These are phyloP conservation scores for Stentor roeselii DNA, from an alignment of 73 alveolate genomes.

Conservation along the genomic window DNA sequence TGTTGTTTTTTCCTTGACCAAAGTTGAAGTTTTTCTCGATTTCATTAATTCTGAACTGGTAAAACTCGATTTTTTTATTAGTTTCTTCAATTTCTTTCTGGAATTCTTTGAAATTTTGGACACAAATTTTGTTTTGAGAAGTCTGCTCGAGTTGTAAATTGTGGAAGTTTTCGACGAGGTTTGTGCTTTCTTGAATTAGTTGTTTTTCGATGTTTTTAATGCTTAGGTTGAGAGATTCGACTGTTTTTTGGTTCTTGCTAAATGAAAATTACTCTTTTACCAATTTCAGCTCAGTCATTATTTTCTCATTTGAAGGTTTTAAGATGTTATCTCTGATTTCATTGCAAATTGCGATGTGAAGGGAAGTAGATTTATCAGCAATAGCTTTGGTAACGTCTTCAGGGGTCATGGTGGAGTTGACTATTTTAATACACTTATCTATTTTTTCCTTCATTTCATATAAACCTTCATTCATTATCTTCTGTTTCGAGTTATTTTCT, in stretches of 20 bases:
- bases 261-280: not conserved
- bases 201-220: not conserved
- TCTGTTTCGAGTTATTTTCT: not conserved
- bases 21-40: not conserved
- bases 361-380: not conserved
- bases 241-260: not conserved
- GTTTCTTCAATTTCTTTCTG: not conserved
- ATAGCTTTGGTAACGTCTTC: not conserved
- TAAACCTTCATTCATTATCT: not conserved
- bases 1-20: too few species aligned
- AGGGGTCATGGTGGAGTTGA: not conserved
- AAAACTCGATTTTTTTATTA: not conserved
- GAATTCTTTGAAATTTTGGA: too few species aligned
- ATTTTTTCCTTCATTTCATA: not conserved
- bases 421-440: not conserved
- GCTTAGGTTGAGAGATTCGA: not conserved
- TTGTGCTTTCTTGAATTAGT: not conserved
- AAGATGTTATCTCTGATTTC: not conserved
- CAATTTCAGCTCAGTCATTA: not conserved
- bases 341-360: not conserved
- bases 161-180: not conserved
- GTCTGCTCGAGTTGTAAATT: not conserved
- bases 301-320: not conserved
- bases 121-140: not conserved
- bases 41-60: not conserved